Base-by-base conservation (phyloP, 768 basidiomycete species). In the Boletellus sp. region DNA sequence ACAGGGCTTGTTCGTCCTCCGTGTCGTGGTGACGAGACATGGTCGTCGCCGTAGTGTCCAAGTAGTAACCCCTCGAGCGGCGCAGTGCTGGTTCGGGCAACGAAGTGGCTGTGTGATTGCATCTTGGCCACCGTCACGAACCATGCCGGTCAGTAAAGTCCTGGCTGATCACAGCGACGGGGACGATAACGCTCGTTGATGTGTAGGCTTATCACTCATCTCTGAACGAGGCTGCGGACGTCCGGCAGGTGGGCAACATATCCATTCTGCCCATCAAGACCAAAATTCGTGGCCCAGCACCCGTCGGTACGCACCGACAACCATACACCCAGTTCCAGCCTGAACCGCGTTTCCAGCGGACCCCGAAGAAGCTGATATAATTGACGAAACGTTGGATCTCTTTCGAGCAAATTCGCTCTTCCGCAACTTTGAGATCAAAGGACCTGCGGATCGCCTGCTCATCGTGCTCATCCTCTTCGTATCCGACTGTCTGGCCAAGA, bases 391-490 rank as follows among this genome's bases (percentile, higher is more conserved):
- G 2, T 76, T 99, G 40, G 90, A 95, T 72, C 83, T 98, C 52
- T 99, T 99, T 74, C 89, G 96, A 48, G 94, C 95, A 63, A 99
- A 99, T 72, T 96, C 94, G 33, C 86, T 99, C 53, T 99, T 99
- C 74, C 87, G 96, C 64, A 98, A 98, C 74, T 99, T 98, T 62
- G 96, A 99, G 76, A 98, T 99, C 81, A 95, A 97, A 68, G 94
- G 94, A 16, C 90, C 92, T 47, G 93, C 94, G 45, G 94, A 96
- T 77, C 85, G 94, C 51, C 84, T 92, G 35, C 80, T 99, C 64
- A 98, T 99, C 75, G 83, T 98, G 68, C 83, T 98, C 63, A 96
- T 98, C 69, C 87, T 99, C 66, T 99, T 88, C 74, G 84, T 97
- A 62, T 97, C 94, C 39, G 96, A 99, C 73, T 98, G 95, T 68